Conservation (phyloP, 805 yeast species). For the Saturnispora besseyi region DNA sequence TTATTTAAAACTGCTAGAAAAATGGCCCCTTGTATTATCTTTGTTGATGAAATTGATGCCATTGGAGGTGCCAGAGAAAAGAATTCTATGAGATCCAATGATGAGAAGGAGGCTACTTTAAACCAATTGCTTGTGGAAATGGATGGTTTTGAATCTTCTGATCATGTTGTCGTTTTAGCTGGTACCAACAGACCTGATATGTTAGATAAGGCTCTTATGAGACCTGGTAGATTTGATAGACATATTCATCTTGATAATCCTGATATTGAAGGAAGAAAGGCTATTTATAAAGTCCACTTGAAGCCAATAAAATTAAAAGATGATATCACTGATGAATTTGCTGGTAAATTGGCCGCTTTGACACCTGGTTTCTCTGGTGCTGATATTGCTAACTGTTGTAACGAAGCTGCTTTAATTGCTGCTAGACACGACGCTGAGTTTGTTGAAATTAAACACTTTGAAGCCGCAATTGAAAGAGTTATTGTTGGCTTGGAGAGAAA, state of each 20-base stretch:
- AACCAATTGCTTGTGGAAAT: constrained; percentile 95
- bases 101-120: constrained; percentile 93
- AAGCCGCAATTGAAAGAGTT: constrained; percentile 93
- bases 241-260: constrained; percentile 89
- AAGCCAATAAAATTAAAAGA: constrained; percentile 53
- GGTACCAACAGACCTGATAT: constrained; percentile 97
- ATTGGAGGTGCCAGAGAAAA: constrained; percentile 80
- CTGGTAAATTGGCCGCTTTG: constrained; percentile 86
- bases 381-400: constrained; percentile 93
- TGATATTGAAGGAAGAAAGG: constrained; percentile 90
- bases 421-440: constrained; percentile 71
- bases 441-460: constrained; percentile 76
- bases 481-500: constrained; percentile 94
- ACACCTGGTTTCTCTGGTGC: constrained; percentile 99
- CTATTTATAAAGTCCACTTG: constrained; percentile 82
- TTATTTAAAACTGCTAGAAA: constrained; percentile 86
- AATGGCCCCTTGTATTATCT: constrained; percentile 91
- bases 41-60: constrained; percentile 99
- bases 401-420: constrained; percentile 95
- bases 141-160: constrained; percentile 92
- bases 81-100: constrained; percentile 75
- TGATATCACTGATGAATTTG: constrained; percentile 44
- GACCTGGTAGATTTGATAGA: constrained; percentile 97
- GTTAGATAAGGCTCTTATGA: constrained; percentile 81
- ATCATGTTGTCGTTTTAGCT: constrained; percentile 93